Percentiles rank a stretch among this genome's conserved stretches.
Evolutionary conservation across 352 stramenopile species (phyloP).

Genomic region (Stramenopiles sp.): DNA sequence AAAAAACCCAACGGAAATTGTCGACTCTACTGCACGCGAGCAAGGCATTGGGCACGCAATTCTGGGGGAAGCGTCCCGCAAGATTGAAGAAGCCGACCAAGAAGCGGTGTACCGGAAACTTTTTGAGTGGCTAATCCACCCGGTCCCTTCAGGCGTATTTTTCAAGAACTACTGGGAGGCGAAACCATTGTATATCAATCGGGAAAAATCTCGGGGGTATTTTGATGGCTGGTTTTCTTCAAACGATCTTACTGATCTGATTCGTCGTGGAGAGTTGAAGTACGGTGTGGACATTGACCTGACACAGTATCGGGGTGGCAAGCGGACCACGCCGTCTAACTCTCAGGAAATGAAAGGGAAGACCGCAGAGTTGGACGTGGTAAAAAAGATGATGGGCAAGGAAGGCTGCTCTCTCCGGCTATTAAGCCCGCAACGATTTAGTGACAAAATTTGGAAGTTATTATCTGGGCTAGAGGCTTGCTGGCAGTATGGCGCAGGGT

Average conservation of each 20-base stretch:
- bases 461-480: constrained; percentile 74
- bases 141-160: too few species aligned
- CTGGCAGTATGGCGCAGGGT: constrained; percentile 75
- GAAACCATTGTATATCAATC: constrained; percentile 57
- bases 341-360: too few species aligned
- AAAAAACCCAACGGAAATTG: too few species aligned
- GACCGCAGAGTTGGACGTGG: constrained; percentile 31
- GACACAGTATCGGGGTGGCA: constrained; percentile 60
- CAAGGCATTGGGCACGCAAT: too few species aligned
- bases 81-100: too few species aligned
- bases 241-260: constrained; percentile 22
- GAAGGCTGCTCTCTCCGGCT: constrained; percentile 67
- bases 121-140: too few species aligned
- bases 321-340: constrained; percentile 41
- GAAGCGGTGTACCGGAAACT: too few species aligned
- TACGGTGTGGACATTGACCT: constrained; percentile 57
- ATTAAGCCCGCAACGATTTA: constrained; percentile 77
- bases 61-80: too few species aligned
- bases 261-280: constrained; percentile 44
- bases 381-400: constrained; percentile 29
- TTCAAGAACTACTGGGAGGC: constrained; percentile 78
- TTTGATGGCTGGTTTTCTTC: constrained; percentile 44
- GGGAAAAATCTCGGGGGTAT: constrained; percentile 32
- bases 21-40: too few species aligned
- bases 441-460: constrained; percentile 52